These are phyloP conservation scores for Infundibulicybe gibba DNA, from an alignment of 768 basidiomycete genomes.

Conservation along the genomic window DNA sequence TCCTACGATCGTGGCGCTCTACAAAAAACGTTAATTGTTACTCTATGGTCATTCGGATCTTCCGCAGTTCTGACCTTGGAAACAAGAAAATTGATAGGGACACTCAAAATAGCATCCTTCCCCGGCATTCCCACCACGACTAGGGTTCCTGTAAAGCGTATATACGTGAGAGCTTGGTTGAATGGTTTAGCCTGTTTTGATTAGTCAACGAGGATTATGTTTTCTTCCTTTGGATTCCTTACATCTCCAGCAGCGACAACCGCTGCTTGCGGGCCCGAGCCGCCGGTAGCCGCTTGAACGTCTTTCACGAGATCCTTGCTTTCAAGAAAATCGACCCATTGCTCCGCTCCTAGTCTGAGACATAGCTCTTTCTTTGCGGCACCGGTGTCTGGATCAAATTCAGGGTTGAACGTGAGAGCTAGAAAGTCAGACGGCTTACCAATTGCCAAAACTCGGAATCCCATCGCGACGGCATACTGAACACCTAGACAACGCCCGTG, in stretches of 20 bases:
- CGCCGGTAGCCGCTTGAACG: constrained; percentile 57
- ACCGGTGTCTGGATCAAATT: constrained; percentile 56
- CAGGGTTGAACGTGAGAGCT: too few relatives aligned
- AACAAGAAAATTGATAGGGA: constrained; percentile 41
- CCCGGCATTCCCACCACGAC: constrained; percentile 67
- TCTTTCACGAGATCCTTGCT: constrained; percentile 55
- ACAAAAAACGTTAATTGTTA: constrained; percentile 5
- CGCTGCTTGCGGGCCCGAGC: constrained; percentile 68
- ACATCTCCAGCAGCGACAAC: constrained; percentile 55
- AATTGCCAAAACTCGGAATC: constrained; percentile 59
- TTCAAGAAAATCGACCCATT: constrained; percentile 75
- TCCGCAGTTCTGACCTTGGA: constrained; percentile 21
- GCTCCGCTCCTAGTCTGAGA: constrained; percentile 52
- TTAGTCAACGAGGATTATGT: too few relatives aligned
- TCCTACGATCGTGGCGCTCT: constrained; percentile 43
- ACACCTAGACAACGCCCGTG: constrained; percentile 36
- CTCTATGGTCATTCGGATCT: too few relatives aligned
- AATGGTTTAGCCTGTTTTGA: constrained; percentile 27
- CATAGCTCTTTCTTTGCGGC: constrained; percentile 61
- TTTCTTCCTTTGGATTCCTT: constrained; percentile 6
- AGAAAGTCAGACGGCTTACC: constrained; percentile 18
- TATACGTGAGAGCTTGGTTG: constrained; percentile 62
- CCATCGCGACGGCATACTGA: constrained; percentile 79
- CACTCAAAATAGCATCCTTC: constrained; percentile 41
- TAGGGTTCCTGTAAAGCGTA: constrained; percentile 64